Conservation (phyloP, 176 grass and related monocot species). For the Leersia perrieri region DNA sequence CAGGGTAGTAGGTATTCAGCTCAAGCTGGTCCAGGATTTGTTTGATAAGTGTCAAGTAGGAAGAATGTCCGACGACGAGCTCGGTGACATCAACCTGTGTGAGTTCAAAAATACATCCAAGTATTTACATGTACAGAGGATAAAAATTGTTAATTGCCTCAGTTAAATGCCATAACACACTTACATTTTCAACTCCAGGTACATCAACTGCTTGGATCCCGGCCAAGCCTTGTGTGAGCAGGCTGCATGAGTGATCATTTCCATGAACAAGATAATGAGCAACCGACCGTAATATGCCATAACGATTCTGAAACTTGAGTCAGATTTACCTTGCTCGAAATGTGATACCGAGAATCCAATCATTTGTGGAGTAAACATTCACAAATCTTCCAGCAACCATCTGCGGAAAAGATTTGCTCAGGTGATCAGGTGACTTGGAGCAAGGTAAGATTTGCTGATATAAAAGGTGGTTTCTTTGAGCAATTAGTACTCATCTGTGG, state of each 20-base stretch:
- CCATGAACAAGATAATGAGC: not conserved
- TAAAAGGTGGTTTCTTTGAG: not conserved
- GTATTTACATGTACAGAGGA: not conserved
- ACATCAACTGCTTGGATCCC: slow-evolving; percentile 76
- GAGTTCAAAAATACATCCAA: not conserved
- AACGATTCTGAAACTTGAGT: not conserved
- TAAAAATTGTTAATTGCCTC: not conserved
- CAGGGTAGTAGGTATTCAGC: slow-evolving; percentile 66
- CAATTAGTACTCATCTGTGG: not conserved
- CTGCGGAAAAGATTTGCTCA: slow-evolving; percentile 36
- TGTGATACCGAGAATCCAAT: slow-evolving; percentile 86
- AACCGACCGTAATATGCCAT: not conserved
- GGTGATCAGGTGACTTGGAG: not conserved
- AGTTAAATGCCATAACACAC: not conserved
- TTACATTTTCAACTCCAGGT: slow-evolving; percentile 83
- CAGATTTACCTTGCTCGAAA: slow-evolving; percentile 75
- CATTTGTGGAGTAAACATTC: slow-evolving; percentile 84
- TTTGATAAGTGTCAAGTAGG: slow-evolving; percentile 50
- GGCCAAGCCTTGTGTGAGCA: slow-evolving; percentile 87
- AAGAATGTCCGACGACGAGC: slow-evolving; percentile 64
- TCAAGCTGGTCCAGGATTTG: slow-evolving; percentile 69
- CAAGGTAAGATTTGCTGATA: not conserved
- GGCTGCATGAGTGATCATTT: slow-evolving; percentile 42
- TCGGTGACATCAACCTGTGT: slow-evolving; percentile 82
- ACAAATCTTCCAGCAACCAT: slow-evolving; percentile 83